Conservation (phyloP, 148 eudicot species). For the Polygonum aviculare region DNA sequence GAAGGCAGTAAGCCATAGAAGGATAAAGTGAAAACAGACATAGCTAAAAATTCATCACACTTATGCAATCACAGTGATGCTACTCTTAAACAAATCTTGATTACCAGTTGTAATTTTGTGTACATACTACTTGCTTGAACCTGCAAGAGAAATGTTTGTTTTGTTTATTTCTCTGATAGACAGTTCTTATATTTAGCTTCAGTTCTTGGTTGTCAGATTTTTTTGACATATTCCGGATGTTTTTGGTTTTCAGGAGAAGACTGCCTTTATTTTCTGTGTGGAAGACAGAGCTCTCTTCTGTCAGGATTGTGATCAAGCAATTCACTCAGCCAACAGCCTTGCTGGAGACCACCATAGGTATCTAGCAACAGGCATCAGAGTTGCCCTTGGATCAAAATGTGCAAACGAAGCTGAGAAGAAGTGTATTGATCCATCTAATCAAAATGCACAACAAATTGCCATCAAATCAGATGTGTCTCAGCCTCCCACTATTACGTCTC, state of each 20-base stretch:
- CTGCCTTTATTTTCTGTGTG: conserved; percentile 96
- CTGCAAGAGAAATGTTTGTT: neutral
- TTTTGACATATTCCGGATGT: conserved; percentile 9
- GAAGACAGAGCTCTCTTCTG: conserved; percentile 96
- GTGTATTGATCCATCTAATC: conserved; percentile 49
- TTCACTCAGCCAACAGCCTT: conserved; percentile 57
- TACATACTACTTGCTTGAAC: neutral
- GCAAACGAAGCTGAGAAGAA: conserved; percentile 31
- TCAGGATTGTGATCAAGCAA: conserved; percentile 79
- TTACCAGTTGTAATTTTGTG: neutral
- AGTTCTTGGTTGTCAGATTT: no score
- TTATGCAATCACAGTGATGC: neutral
- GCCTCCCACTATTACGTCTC: conserved; percentile 32
- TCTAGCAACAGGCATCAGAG: conserved; percentile 82
- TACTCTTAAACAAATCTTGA: neutral
- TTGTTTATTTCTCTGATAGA: neutral
- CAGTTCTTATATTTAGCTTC: neutral
- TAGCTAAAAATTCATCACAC: neutral
- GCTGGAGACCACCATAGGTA: conserved; percentile 86
- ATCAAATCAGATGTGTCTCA: conserved; percentile 30
- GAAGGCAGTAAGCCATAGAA: neutral
- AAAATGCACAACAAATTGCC: conserved; percentile 30
- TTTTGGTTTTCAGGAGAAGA: conserved; percentile 47
- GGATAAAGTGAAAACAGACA: neutral
- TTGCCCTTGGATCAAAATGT: conserved; percentile 50